Base-by-base conservation (phyloP, 768 basidiomycete species). In the Lactifluus pinguis region DNA sequence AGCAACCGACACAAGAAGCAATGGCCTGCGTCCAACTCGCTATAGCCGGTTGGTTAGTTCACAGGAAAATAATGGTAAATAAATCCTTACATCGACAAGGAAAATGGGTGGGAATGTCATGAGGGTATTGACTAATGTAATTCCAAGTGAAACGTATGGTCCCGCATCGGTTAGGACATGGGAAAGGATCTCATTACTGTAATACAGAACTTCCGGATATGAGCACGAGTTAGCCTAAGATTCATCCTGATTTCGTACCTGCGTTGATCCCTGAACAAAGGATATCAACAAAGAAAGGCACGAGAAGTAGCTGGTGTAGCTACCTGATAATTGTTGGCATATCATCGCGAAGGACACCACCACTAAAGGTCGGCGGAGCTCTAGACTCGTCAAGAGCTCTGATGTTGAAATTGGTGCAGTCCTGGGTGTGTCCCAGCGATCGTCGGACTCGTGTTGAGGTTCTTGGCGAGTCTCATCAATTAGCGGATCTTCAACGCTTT, bases 91-190 rank as follows among this genome's bases (percentile, higher is more conserved):
- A 75, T 94, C 92, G 54, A 95, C 87, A 42, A 97, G 78, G 63
- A 93, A 76, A 41, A 97, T 87, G 4, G 93, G 87, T 8, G 92
- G 89, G 70, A 93, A 87, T 1, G 89, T 87, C 84, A 86, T 86
- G 50, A 82, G 60, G 53, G 86, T 86, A 69, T 97, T 97, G 61
- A 95, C 83, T 36, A 91, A 69, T 0, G 92, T 88, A 53, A 95
- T 89, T 17, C 85, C 87, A 2, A 97, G 72, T 2, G 92, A 93
- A 19, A 95, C 81, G 66, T 90, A 87, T 19, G 90, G 83, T 0
- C 89, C 93, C 25, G 85, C 71, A 17, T 87, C 80, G 15, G 93
- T 92, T 57, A 97, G 75, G 3, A 91, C 80, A 60, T 82, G 87
- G 29, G 85, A 82, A 29, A 97, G 80, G 65, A 97, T 97, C 51